Base-by-base conservation (phyloP, 2,329 filamentous ascomycete species). In the Colletotrichum orchidophilum region DNA sequence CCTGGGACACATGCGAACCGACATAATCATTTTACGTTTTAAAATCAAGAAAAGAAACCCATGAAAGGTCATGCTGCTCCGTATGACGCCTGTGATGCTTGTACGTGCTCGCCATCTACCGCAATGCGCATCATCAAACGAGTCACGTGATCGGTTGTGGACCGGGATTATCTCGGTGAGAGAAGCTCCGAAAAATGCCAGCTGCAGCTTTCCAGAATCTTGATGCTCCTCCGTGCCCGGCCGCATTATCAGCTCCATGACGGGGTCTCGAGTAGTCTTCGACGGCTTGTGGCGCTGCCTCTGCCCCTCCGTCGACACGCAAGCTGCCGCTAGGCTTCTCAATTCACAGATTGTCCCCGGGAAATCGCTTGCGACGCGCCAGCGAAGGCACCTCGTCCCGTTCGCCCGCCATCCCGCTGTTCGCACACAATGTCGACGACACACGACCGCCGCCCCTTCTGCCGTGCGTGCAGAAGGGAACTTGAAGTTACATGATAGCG, bases 221-320 rank as follows among this genome's bases (percentile, higher is more conserved):
- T 5, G 2, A n/a, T 13, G 24, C 31, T 8, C 35, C 29, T 42
- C n/a, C 57, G 50, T 33, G 64, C 50, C 33, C 33, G 31, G 21
- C 11, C 33, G 7, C n/a, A 61, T 61, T 57, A n/a, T 26, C 27
- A 39, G n/a, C 63, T 58, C 73, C 73, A 85, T 85, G 83, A 76
- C 78, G 50, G 75, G 78, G 67, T 75, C 79, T 59, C 81, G 81
- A 72, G 75, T 86, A 61, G 78, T 83, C 2, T 76, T 85, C 42
- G 90, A 92, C 78, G 88, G 90, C 71, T 84, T 93, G 55, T 91
- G 90, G 88, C 87, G 87, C 77, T 91, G 87, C 76, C 81, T 92
- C 18, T 92, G 88, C 76, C 90, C 90, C 13, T 86, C 85, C 9
- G 82, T 88, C 68, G 86, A 88, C 75, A 74, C 80, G 7, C 68